These are phyloP conservation scores for Arabidopsis thaliana DNA, from an alignment of 345 rosid species.

Conservation along the genomic window DNA sequence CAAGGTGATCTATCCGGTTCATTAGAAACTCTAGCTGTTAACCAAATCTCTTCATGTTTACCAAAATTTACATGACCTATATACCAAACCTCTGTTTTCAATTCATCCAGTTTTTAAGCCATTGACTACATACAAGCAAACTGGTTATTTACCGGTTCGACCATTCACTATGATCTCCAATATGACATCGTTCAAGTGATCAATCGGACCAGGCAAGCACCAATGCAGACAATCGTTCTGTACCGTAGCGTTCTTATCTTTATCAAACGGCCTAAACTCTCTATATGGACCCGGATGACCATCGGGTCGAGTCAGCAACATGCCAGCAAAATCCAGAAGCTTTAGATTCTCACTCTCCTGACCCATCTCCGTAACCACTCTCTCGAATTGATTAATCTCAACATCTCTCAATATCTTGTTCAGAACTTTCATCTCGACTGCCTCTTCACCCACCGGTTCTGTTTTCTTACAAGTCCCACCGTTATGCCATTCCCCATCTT, in stretches of 20 bases:
- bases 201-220: constrained; percentile 99
- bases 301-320: constrained; percentile 75
- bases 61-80: constrained; percentile 29
- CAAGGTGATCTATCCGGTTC: background rate
- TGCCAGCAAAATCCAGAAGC: constrained; percentile 77
- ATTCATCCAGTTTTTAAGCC: background rate
- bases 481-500: constrained; percentile 88
- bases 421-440: constrained; percentile 59
- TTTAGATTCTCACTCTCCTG: constrained; percentile 59
- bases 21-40: background rate
- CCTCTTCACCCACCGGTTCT: constrained; percentile 70
- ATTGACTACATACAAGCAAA: constrained; percentile 18
- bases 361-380: constrained; percentile 57
- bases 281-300: constrained; percentile 97
- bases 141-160: constrained; percentile 33
- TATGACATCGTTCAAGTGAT: constrained; percentile 78
- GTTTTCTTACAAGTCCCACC: constrained; percentile 74
- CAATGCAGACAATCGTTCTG: constrained; percentile 98
- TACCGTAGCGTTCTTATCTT: constrained; percentile 64
- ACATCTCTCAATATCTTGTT: constrained; percentile 63
- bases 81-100: constrained; percentile 25
- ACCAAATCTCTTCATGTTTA: constrained; percentile 20
- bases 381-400: constrained; percentile 67
- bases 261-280: constrained; percentile 68
- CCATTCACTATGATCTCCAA: constrained; percentile 70